Conservation (phyloP, 2,329 filamentous ascomycete species). For the Exophiala sideris region DNA sequence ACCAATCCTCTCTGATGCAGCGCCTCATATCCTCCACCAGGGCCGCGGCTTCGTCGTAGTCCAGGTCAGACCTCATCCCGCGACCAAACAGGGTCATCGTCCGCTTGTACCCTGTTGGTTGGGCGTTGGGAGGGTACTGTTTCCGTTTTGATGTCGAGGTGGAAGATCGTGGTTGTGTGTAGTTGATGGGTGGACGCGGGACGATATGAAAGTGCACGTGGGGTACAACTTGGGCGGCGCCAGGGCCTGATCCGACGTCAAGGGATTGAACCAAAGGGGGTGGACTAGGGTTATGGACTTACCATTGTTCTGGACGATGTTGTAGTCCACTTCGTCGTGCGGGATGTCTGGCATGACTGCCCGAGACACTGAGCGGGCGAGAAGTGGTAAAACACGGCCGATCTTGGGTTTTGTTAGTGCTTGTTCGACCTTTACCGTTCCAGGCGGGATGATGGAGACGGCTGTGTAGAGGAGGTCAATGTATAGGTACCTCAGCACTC, state of each 20-base stretch:
- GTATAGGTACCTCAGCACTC: constrained; percentile 57
- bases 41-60: constrained; percentile 43
- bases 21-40: constrained; percentile 38
- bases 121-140: constrained; percentile 18
- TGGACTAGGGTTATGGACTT: background rate
- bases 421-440: background rate
- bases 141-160: constrained; percentile 11
- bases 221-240: constrained; percentile 86
- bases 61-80: constrained; percentile 45
- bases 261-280: too few species aligned
- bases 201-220: constrained; percentile 96
- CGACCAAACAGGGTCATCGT: constrained; percentile 47
- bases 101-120: constrained; percentile 15
- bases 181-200: constrained; percentile 60
- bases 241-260: constrained; percentile 47
- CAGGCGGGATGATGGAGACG: constrained; percentile 31
- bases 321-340: constrained; percentile 66
- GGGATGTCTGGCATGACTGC: constrained; percentile 56
- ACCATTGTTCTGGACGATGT: constrained; percentile 92
- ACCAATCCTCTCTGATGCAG: constrained; percentile 33
- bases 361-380: constrained; percentile 68
- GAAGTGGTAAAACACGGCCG: constrained; percentile 44
- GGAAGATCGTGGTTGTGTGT: constrained; percentile 12
- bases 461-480: too few species aligned
- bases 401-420: constrained; percentile 31